phyloP scores from a whole-genome alignment of 2,329 filamentous ascomycete genomes.

The Lachnum nothofagi region DNA sequence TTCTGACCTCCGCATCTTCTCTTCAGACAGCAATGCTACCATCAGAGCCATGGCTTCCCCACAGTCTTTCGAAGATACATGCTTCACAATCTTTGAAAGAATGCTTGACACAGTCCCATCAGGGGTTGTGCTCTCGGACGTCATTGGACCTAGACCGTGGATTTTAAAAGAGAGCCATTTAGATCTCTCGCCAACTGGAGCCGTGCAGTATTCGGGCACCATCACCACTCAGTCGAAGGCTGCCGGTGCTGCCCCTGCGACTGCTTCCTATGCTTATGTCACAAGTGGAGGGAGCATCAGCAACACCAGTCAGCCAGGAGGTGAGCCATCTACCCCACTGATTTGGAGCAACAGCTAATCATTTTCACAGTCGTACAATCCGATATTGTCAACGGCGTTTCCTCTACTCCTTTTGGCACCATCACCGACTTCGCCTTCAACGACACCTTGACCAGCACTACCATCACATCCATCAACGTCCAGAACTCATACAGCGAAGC shows the following conservation, averaged over 20 bases:
- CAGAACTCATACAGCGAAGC: slow-evolving; percentile 9
- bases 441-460: slow-evolving; percentile 8
- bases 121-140: slow-evolving; percentile 6
- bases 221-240: not conserved
- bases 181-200: slow-evolving; percentile 3
- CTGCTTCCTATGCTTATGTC: slow-evolving; percentile 14
- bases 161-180: slow-evolving; percentile 1
- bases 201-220: not conserved
- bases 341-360: not conserved
- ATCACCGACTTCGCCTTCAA: slow-evolving; percentile 14
- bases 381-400: not conserved
- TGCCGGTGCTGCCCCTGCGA: not conserved
- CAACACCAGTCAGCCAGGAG: slow-evolving; percentile 4
- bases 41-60: slow-evolving; percentile 7
- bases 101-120: slow-evolving; percentile 11
- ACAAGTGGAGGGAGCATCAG: slow-evolving; percentile 10
- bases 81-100: slow-evolving; percentile 12
- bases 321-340: slow-evolving; percentile 1
- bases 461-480: slow-evolving; percentile 10
- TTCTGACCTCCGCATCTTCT: slow-evolving; percentile 16
- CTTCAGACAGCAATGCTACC: slow-evolving; percentile 16
- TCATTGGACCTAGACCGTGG: slow-evolving; percentile 5
- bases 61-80: slow-evolving; percentile 8
- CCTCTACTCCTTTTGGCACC: slow-evolving; percentile 7
- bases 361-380: not conserved